Conservation (phyloP, 306 rosid species). For the Benincasa hispida region DNA sequence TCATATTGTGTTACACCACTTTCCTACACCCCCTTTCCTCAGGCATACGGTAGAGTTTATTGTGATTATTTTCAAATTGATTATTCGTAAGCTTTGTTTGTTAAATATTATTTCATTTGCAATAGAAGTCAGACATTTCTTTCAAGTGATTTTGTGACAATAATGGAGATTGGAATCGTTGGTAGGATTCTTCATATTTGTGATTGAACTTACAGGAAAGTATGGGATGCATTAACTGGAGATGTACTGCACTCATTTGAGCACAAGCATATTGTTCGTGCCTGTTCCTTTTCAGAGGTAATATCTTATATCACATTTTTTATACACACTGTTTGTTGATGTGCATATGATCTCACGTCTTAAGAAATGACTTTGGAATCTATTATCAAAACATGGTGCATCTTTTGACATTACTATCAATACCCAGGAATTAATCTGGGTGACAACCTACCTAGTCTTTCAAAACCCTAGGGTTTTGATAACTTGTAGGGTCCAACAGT, state of each 20-base stretch:
- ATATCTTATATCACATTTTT: neutral
- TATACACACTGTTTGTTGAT: neutral
- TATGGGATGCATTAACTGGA: conserved; percentile 96
- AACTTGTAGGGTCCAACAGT: neutral
- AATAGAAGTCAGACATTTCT: neutral
- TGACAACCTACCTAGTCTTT: neutral
- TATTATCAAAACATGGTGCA: neutral
- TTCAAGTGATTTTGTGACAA: neutral
- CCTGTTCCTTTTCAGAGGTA: conserved; percentile 95
- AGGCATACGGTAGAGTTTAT: neutral
- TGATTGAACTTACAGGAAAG: conserved; percentile 54
- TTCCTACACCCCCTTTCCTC: neutral
- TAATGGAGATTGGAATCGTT: neutral
- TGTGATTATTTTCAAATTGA: neutral
- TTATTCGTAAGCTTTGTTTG: neutral
- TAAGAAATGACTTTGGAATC: neutral
- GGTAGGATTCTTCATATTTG: neutral
- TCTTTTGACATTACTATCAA: neutral
- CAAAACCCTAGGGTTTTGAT: neutral
- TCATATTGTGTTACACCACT: neutral
- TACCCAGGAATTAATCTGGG: neutral
- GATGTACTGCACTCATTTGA: conserved; percentile 88
- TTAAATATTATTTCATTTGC: neutral
- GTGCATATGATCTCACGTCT: neutral
- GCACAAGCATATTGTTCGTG: conserved; percentile 96